Base-by-base conservation (phyloP, 768 basidiomycete species). In the Auriscalpium microsporum region DNA sequence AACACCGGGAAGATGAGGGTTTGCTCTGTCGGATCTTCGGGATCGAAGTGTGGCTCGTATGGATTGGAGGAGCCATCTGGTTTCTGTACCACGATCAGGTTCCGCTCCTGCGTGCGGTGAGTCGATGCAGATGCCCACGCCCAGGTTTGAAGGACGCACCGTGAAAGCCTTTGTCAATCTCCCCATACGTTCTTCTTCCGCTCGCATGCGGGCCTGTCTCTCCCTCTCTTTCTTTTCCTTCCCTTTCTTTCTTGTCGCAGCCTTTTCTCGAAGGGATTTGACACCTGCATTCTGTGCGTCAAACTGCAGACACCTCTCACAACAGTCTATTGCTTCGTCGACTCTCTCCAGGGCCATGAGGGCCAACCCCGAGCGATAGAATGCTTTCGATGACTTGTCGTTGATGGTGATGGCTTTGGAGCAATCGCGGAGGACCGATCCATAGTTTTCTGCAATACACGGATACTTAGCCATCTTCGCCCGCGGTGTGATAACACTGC, bases 321-420 rank as follows among this genome's bases (percentile, higher is more conserved):
- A 88, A 57, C 86, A 88, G 63, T 98, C 94, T 19, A 90, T 65
- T 3, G 87, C 88, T 65, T 99, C 96, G 8, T 86, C 85, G 8
- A 80, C 73, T 47, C 87, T 76, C 34, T 84, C 86, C 3, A 98
- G 75, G 1, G 82, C 79, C 11, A 90, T 52, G 4, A 98, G 75
- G 1, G 92, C 92, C 52, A 81, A 67, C 0, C 84, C 84, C 9
- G 93, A 94, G 37, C 96, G 84, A 66, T 90, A 96, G 61, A 84
- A 83, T 2, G 91, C 91, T 65, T 99, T 98, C 2, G 86, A 78
- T 2, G 85, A 83, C 45, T 69, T 74, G 0, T 76, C 70, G 63
- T 89, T 87, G n/a, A 81, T 54, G 0, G 66, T 67, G 33, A 96
- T 72, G 0, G 82, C 89, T 52, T 73, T 79, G 10, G 90, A 88